Evolutionary conservation across 2,329 filamentous ascomycete species (phyloP), one percentile per base, ranked within the genome.

Genomic region (Ophiostoma himal-ulmi): DNA sequence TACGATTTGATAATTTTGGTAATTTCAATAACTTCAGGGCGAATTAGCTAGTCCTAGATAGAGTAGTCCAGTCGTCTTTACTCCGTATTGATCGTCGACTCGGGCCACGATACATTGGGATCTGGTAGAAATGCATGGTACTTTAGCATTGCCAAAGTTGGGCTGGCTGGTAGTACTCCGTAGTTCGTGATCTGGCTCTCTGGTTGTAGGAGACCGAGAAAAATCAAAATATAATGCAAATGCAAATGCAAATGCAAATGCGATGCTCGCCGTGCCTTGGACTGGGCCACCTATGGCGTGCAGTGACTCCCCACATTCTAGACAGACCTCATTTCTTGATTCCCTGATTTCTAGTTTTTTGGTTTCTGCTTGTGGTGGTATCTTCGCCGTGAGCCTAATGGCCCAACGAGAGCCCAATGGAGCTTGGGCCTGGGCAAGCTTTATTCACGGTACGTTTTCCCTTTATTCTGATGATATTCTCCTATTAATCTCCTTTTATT

Each of bases 301-400:
- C 52, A 57, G n/a, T 5, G 14, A n/a, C 52, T 57, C 52, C n/a
- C 52, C 52, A 57, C 52, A 57, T 4, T 57, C n/a, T 57, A 14
- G n/a, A 57, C 52, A 57, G 52, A 57, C 52, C 52, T 57, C 52
- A 22, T 57, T 54, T 26, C 52, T 57, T 26, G 52, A 7, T 57
- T 48, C 30, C 52, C 17, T 57, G 52, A 26, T 14, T 57, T 22
- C n/a, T 6, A 26, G 22, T 4, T 54, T 57, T 57, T 17, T 17
- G 41, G 41, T 17, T 13, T 48, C 5, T 7, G 1, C 6, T 48
- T 7, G 17, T 14, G n/a, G 52, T 26, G 52, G 52, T 26, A 57
- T 57, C 52, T 26, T 26, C 17, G 8, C 3, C 20, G 44, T 13
- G n/a, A 57, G 52, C 52, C 52, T 22, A 57, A 57, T 57, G 52